Evolutionary conservation across 2,329 filamentous ascomycete species (phyloP).

Genomic region (Microcera coccophila): DNA sequence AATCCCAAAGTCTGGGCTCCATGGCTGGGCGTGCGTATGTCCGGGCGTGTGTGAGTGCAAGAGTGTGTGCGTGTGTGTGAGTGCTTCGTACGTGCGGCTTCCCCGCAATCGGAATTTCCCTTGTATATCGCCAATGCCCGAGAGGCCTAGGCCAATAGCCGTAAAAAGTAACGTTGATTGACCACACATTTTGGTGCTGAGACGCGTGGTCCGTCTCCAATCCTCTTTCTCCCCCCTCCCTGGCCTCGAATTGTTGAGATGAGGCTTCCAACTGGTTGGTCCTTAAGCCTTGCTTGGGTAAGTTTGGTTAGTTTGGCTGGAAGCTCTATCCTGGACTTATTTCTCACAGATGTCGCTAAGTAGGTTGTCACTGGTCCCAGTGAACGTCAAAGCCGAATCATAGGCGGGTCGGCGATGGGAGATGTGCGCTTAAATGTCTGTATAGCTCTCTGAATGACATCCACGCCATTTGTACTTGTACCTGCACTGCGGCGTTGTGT

Average conservation of each 20-base stretch:
- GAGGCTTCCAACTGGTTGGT: not conserved
- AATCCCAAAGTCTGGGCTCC: not conserved
- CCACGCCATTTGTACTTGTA: not conserved
- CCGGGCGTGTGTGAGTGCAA: not conserved
- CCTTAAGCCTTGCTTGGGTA: too few relatives aligned
- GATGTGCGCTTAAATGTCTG: not conserved
- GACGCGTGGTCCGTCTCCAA: conserved; percentile 11
- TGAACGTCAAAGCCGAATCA: conserved; percentile 19
- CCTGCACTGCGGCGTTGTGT: not conserved
- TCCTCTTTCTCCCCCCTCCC: too few relatives aligned
- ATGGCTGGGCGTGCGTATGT: too few relatives aligned
- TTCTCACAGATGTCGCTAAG: not conserved
- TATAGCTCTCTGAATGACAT: not conserved
- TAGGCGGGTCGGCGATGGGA: too few relatives aligned
- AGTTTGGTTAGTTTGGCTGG: too few relatives aligned
- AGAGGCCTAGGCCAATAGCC: too few relatives aligned
- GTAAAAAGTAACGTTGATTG: too few relatives aligned
- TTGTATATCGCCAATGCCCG: not conserved
- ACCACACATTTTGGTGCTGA: conserved; percentile 5
- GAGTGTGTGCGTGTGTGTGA: not conserved
- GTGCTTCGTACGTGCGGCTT: not conserved
- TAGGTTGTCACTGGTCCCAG: not conserved
- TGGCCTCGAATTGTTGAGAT: not conserved
- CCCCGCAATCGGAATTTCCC: not conserved
- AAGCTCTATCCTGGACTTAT: not conserved